Evolutionary conservation across 306 rosid genomes (phyloP).

Genomic region (Quillaja saponaria): DNA sequence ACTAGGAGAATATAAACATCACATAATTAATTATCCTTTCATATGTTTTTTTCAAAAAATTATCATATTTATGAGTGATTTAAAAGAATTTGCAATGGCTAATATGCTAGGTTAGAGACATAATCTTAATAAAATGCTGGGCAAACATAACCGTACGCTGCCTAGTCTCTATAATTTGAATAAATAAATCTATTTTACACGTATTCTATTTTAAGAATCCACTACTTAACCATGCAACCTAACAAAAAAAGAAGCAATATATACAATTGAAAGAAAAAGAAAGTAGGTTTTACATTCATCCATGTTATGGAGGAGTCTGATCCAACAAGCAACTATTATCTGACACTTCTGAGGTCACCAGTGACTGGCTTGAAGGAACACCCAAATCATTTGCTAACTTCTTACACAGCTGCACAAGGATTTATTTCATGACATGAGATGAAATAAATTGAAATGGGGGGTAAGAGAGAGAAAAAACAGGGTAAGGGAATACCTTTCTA

Average conservation of each 20-base stretch:
- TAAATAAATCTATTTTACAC: too few relatives aligned
- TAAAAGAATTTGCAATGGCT: too few relatives aligned
- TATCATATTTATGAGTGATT: too few relatives aligned
- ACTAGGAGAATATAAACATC: too few relatives aligned
- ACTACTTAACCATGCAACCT: too few relatives aligned
- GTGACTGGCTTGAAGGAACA: slow-evolving; percentile 48
- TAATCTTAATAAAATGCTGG: too few relatives aligned
- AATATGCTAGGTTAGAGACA: too few relatives aligned
- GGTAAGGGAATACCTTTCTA: slow-evolving; percentile 58
- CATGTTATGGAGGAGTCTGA: background rate
- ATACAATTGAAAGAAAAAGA: background rate
- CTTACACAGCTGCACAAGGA: slow-evolving; percentile 64
- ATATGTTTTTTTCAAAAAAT: too few relatives aligned
- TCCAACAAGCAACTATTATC: background rate
- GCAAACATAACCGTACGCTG: too few relatives aligned
- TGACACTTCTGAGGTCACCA: slow-evolving; percentile 31
- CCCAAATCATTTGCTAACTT: slow-evolving; percentile 70
- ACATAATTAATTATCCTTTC: too few relatives aligned
- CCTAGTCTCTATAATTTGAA: too few relatives aligned
- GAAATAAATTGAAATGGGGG: background rate
- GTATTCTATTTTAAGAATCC: too few relatives aligned
- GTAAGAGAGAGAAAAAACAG: background rate
- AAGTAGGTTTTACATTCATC: background rate
- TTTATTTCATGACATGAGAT: background rate
- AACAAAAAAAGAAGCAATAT: background rate